phyloP scores from a whole-genome alignment of 2,329 filamentous ascomycete genomes.

The Rhexocercosporidium sp. region DNA sequence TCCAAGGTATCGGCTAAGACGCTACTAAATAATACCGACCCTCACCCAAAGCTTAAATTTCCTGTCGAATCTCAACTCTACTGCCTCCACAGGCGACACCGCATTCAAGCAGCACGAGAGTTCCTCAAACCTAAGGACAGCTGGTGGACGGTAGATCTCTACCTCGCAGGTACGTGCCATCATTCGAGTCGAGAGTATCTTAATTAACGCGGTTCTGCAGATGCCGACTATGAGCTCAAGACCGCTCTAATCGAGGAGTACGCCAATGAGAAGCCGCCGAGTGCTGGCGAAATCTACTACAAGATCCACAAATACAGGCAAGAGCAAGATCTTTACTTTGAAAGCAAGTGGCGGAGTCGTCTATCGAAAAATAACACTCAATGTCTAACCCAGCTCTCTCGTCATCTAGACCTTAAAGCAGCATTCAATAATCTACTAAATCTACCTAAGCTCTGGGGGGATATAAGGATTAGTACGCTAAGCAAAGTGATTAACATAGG shows the following conservation, averaged over 20 bases:
- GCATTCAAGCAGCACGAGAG: slow-evolving; percentile 17
- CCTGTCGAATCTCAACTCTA: slow-evolving; percentile 4
- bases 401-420: background rate
- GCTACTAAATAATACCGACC: slow-evolving; percentile 5
- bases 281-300: background rate
- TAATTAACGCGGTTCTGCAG: background rate
- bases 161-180: slow-evolving; percentile 15
- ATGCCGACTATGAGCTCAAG: background rate
- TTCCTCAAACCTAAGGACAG: slow-evolving; percentile 12
- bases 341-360: background rate
- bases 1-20: slow-evolving; percentile 2
- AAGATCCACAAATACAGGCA: background rate
- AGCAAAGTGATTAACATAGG: background rate
- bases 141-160: slow-evolving; percentile 23
- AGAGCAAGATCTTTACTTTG: background rate
- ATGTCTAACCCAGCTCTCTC: background rate
- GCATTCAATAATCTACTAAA: background rate
- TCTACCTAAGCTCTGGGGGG: background rate
- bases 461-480: background rate
- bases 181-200: background rate
- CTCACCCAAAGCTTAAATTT: slow-evolving; percentile 11
- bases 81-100: slow-evolving; percentile 19
- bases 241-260: background rate
- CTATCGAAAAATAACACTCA: background rate
- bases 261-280: background rate